Conservation (phyloP, 768 basidiomycete genomes). For the Pisolithus albus region DNA sequence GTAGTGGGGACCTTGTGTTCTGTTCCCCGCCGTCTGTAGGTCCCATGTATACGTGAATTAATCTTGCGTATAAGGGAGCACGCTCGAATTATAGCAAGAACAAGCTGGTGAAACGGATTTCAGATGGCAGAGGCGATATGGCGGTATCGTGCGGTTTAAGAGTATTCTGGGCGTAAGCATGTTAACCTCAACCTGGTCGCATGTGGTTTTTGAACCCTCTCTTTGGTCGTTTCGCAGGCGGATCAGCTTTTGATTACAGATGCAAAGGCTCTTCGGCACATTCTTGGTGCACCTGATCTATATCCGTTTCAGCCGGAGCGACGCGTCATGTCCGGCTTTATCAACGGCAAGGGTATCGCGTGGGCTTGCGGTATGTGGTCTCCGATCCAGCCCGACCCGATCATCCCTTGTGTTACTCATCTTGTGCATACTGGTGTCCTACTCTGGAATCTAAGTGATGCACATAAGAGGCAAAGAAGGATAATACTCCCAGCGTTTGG, state of each 20-base stretch:
- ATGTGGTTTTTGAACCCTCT: background rate
- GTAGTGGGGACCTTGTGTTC: background rate
- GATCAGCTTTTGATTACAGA: slow-evolving; percentile 2
- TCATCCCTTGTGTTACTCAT: background rate
- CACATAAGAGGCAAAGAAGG: slow-evolving; percentile 43
- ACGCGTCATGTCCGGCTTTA: slow-evolving; percentile 1
- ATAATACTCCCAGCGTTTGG: slow-evolving; percentile 51
- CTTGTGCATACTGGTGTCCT: background rate
- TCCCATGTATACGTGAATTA: background rate
- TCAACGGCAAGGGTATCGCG: slow-evolving; percentile 25
- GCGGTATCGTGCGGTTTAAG: slow-evolving; percentile 11
- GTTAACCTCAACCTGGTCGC: background rate
- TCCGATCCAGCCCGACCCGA: background rate
- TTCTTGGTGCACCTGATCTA: background rate
- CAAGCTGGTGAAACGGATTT: slow-evolving; percentile 13
- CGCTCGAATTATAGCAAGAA: slow-evolving; percentile 8
- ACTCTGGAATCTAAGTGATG: slow-evolving; percentile 12
- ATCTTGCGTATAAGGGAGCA: background rate
- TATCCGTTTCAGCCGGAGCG: slow-evolving; percentile 2
- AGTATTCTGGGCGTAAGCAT: slow-evolving; percentile 8
- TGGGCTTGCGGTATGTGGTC: slow-evolving; percentile 30
- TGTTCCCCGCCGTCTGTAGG: background rate
- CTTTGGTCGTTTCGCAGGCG: background rate
- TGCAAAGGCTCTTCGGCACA: slow-evolving; percentile 3
- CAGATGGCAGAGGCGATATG: slow-evolving; percentile 13